Evolutionary conservation across 345 rosid species (phyloP).

Genomic region (Corchorus olitorius): DNA sequence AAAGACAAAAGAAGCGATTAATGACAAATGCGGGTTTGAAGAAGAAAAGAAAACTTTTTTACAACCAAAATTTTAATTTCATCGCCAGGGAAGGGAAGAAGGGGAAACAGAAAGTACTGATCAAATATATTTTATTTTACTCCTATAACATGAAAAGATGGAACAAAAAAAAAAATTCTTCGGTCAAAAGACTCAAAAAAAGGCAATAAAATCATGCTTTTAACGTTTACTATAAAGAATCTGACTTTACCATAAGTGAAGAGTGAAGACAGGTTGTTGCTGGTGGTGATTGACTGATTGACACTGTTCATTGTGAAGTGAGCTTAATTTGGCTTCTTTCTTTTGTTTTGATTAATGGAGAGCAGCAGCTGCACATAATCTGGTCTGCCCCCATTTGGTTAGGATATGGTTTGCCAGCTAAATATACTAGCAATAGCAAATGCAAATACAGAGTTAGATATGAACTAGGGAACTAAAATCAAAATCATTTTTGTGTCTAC

Average conservation of each 20-base stretch:
- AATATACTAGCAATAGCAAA: too few species aligned
- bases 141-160: conserved; percentile 11
- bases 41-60: background rate
- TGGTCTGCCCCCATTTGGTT: too few species aligned
- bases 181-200: background rate
- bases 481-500: too few species aligned
- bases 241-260: background rate
- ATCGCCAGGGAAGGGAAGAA: background rate
- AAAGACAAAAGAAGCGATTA: background rate
- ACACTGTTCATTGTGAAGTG: background rate
- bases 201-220: conserved; percentile 8
- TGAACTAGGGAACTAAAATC: too few species aligned
- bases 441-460: too few species aligned
- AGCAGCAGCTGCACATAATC: too few species aligned
- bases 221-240: background rate
- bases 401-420: too few species aligned
- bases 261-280: background rate
- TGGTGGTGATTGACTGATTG: background rate
- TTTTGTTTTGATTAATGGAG: background rate
- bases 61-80: background rate
- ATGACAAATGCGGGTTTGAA: background rate
- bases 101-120: background rate
- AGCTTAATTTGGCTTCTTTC: background rate
- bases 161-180: background rate
- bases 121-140: background rate